Base-by-base conservation (phyloP, 73 alveolate species). In the Paramecium bursaria region DNA sequence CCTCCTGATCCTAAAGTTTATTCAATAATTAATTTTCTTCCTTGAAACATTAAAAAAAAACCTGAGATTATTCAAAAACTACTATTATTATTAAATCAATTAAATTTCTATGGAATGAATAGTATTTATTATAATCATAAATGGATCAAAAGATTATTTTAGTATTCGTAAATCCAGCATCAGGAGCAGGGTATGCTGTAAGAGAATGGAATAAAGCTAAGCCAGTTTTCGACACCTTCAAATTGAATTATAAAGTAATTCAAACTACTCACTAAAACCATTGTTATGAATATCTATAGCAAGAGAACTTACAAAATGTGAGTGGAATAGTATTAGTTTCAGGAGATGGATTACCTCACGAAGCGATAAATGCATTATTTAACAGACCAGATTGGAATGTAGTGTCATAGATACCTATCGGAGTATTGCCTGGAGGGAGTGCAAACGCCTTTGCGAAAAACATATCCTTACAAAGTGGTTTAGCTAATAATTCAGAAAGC, bases 311-410 rank as follows among this genome's bases (percentile, higher is more conserved):
- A 2, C 39, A 46, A 13, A 33, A 48, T 48, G 14, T 39, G 21
- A 39, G 27, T 52, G 89, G 89, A 11, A 46, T 79, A 4, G 85
- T 79, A 0, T 44, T 61, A 13, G 89, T 79, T 1, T 53, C 85
- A 22, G 89, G 89, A 0, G 89, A 79, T 42, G 89, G 89, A 31
- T 25, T 73, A 53, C 89, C 89, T 54, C 89, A 79, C 54, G 89
- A 79, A 55, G 76, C 76, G 15, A 73, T 79, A 2, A 79, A 79
- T 79, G 89, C 89, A 13, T 35, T 79, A 13, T 53, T 49, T 14
- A 29, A 25, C 0, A 79, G 89, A 21, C 19, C 73, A 31, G 89
- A 79, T 52, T 73, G 89, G 54, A 82, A 79, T 29, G 5, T 35
- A 42, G 30, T 61, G 11, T 31, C 42, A 33, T 22, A 60, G 13